These are phyloP conservation scores for Ceratopteris richardii DNA, from an alignment of 75 land plant species.

Conservation along the genomic window DNA sequence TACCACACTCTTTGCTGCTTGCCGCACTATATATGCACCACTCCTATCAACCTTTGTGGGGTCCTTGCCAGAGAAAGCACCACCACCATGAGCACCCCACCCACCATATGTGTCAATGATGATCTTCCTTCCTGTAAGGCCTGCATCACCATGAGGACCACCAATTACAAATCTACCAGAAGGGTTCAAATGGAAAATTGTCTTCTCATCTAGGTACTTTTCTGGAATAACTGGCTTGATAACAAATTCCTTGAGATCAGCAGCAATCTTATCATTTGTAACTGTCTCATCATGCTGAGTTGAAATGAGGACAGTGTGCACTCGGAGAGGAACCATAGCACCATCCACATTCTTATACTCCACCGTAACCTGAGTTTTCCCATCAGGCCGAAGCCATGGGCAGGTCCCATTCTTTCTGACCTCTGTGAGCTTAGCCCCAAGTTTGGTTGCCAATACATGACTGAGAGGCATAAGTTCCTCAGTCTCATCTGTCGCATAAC, in stretches of 20 bases:
- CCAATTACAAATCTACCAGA: conserved; percentile 49
- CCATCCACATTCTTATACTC: conserved; percentile 59
- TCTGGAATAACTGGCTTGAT: too few species aligned
- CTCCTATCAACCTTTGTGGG: conserved; percentile 51
- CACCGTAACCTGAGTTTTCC: conserved; percentile 55
- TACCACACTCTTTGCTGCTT: conserved; percentile 75
- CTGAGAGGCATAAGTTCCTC: too few species aligned
- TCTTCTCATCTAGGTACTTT: conserved; percentile 29
- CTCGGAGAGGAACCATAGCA: conserved; percentile 57
- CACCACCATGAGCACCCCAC: conserved; percentile 37
- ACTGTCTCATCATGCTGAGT: conserved; percentile 55
- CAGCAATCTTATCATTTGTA: conserved; percentile 49
- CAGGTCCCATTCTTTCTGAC: conserved; percentile 45
- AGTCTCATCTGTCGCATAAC: too few species aligned
- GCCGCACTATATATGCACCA: conserved; percentile 41
- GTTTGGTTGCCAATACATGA: conserved; percentile 48
- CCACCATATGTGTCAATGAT: too few species aligned
- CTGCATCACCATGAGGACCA: conserved; percentile 50
- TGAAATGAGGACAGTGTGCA: conserved; percentile 49
- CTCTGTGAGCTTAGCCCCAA: conserved; percentile 41
- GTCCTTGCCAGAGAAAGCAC: conserved; percentile 51
- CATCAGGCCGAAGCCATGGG: conserved; percentile 45
- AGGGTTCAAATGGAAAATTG: too few species aligned
- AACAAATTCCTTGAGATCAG: conserved; percentile 36
- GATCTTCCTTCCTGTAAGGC: conserved; percentile 50